These are phyloP conservation scores for Populus simonii DNA, from an alignment of 345 rosid genomes.

Conservation along the genomic window DNA sequence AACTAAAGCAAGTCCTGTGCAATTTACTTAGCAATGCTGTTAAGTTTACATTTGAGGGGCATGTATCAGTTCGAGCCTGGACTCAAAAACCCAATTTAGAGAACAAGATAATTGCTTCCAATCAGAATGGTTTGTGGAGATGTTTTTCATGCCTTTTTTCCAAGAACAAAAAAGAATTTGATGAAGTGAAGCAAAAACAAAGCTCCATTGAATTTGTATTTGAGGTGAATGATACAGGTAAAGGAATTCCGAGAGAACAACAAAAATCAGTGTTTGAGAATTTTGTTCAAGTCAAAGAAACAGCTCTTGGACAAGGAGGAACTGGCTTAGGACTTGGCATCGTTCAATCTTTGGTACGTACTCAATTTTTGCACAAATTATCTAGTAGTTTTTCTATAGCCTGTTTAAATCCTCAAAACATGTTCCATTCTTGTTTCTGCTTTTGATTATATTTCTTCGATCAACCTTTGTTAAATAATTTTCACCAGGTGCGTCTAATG, in stretches of 20 bases:
- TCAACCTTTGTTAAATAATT: background rate
- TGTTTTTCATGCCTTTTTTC: slow-evolving; percentile 20
- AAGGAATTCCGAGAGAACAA: slow-evolving; percentile 73
- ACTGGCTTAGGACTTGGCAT: slow-evolving; percentile 90
- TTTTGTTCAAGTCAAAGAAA: slow-evolving; percentile 75
- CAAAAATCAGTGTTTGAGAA: slow-evolving; percentile 64
- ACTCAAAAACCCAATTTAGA: slow-evolving; percentile 43
- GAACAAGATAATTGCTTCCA: slow-evolving; percentile 31
- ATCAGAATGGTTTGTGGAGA: slow-evolving; percentile 21
- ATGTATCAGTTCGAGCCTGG: slow-evolving; percentile 59
- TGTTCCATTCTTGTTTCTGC: background rate
- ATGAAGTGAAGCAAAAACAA: slow-evolving; percentile 20
- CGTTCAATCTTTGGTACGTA: slow-evolving; percentile 73
- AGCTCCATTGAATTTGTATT: slow-evolving; percentile 46
- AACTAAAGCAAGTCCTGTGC: slow-evolving; percentile 54
- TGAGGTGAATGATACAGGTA: slow-evolving; percentile 82
- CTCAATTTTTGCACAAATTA: background rate
- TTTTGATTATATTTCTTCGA: background rate
- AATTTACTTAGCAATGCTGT: slow-evolving; percentile 78
- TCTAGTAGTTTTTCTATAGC: background rate
- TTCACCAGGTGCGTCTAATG: slow-evolving; percentile 64
- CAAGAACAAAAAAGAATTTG: slow-evolving; percentile 25
- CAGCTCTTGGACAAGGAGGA: slow-evolving; percentile 55
- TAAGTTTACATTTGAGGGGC: slow-evolving; percentile 69
- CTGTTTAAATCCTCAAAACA: background rate